Evolutionary conservation across 495 filamentous ascomycete species (phyloP).

Genomic region (Talaromyces borbonicus): DNA sequence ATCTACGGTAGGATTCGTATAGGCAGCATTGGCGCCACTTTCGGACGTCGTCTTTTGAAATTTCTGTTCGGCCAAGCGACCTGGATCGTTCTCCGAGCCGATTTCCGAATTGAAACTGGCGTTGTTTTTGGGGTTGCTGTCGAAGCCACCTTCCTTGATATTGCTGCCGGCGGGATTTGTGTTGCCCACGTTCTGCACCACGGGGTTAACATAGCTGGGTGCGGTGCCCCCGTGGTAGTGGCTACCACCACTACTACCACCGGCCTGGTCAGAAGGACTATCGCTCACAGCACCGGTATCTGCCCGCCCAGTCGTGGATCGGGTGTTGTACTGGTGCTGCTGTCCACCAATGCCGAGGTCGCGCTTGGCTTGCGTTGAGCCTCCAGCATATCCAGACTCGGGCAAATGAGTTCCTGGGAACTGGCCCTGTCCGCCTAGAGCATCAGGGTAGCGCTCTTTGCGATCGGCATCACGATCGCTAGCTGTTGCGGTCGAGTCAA

Average conservation of each 20-base stretch:
- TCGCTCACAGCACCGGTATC: constrained; percentile 11
- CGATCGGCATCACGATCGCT: constrained; percentile 34
- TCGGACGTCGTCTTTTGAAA: constrained; percentile 33
- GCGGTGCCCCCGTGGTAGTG: constrained; percentile 26
- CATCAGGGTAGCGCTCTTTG: constrained; percentile 39
- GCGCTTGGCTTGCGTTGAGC: constrained; percentile 31
- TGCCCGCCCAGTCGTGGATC: constrained; percentile 1
- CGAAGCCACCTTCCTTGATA: constrained; percentile 45
- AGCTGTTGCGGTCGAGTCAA: constrained; percentile 40
- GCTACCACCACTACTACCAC: constrained; percentile 14
- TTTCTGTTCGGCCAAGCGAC: constrained; percentile 40
- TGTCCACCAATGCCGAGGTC: constrained; percentile 20
- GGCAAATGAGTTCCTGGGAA: constrained; percentile 36
- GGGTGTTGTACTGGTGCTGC: constrained; percentile 10
- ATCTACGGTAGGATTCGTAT: constrained; percentile 14
- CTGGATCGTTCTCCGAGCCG: constrained; percentile 52
- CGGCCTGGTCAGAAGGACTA: no score
- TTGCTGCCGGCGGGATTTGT: constrained; percentile 47
- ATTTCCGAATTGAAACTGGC: constrained; percentile 52
- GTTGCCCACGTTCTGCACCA: constrained; percentile 19
- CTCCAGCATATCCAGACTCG: constrained; percentile 32
- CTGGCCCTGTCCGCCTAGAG: constrained; percentile 38
- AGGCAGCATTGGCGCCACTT: constrained; percentile 27
- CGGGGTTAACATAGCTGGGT: constrained; percentile 35
- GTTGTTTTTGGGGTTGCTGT: constrained; percentile 37